A percentile compares a stretch with the other conserved stretches of the same genome.
Conservation (phyloP, 2,329 filamentous ascomycete genomes). For the Colletotrichum tropicale region DNA sequence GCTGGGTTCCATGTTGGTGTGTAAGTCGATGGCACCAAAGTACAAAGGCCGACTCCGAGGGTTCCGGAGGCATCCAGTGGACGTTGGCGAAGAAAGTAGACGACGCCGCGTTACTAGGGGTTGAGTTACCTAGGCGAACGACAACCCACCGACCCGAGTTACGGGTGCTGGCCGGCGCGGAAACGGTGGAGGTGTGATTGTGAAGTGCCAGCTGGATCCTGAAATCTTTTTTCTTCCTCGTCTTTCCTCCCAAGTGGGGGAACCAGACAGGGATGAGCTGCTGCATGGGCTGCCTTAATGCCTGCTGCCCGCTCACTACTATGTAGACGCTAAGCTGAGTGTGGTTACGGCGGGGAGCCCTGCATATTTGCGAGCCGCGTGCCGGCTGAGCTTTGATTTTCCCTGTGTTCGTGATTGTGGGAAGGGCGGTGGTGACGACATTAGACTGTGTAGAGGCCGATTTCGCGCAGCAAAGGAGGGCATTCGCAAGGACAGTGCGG, state of each 20-base stretch:
- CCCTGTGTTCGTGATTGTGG: not conserved
- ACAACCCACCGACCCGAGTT: not conserved
- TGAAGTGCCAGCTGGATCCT: not conserved
- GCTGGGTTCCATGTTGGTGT: not conserved
- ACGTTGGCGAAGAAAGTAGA: not conserved
- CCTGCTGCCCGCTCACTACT: not conserved
- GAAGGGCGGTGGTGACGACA: not conserved
- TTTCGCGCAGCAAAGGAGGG: not conserved
- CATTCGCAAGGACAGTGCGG: not conserved
- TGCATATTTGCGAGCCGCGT: not conserved
- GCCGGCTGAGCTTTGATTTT: not conserved
- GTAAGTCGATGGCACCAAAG: not conserved
- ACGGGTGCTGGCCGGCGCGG: not conserved
- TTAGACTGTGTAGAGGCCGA: not conserved
- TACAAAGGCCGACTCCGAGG: not conserved
- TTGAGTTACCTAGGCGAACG: not conserved
- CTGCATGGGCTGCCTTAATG: not conserved
- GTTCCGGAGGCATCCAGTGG: constrained; percentile 10
- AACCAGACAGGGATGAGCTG: not conserved
- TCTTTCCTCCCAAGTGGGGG: not conserved
- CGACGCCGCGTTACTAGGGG: not conserved
- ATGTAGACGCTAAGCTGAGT: not conserved
- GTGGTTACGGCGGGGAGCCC: not conserved
- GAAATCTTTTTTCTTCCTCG: not conserved
- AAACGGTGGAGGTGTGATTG: not conserved